Evolutionary conservation across 2,329 filamentous ascomycete genomes (phyloP), one percentile per base, ranked within the genome.

Genomic region (Apiospora hydei): DNA sequence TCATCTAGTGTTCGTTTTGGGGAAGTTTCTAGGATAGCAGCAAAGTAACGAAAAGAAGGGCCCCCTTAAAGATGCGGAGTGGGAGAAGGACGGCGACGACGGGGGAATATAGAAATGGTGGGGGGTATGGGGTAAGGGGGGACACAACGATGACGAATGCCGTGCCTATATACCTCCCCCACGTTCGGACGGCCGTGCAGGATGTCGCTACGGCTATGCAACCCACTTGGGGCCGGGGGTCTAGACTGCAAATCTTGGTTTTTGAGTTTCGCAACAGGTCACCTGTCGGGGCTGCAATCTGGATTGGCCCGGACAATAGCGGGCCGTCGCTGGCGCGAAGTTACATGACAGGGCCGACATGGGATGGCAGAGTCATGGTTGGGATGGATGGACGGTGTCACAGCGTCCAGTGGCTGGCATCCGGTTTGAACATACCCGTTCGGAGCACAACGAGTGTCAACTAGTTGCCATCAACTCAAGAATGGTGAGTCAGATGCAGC

Each of bases 321-420:
- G 57, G 57, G 53, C 57, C 57, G 57, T 16, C 34, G 57, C 18
- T 5, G 18, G 30, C 34, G 57, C 13, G 3, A 7, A 64, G 57
- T 41, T 41, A 21, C 57, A 41, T 34, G 30, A 41, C 57, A 64
- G 24, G 18, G n/a, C 18, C 6, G 8, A 21, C 18, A 21, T 61
- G 57, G 34, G 57, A 21, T 41, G 57, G 18, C 57, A 64, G 57
- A 49, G 46, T 49, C 46, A 49, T 49, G 46, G n/a, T 24, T 64
- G 34, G 57, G 57, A 64, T 11, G 57, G 26, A 30, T 30, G 3
- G 26, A 30, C 26, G 26, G 21, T 41, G 21, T 2, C 10, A 64
- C 18, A 3, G 5, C 7, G 47, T 7, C 34, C 30, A 34, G 1
- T 8, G 30, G 30, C 10, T 7, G 18, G 16, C 18, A n/a, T 49